Base-by-base conservation (phyloP, 2,329 filamentous ascomycete genomes). In the Talaromyces rugulosus region DNA sequence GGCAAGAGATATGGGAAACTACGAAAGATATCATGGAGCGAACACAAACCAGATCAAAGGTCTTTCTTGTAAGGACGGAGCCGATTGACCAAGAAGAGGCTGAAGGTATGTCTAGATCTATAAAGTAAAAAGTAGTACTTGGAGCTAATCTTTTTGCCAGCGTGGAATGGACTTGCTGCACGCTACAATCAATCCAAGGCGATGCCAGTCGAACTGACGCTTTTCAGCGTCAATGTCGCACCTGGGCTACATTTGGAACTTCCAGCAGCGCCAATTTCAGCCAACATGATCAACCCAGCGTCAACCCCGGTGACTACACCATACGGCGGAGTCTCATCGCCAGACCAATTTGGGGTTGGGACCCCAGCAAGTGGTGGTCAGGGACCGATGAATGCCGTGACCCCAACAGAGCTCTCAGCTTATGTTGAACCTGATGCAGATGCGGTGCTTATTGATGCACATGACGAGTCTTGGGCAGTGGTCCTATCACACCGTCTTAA, bases 391-490 rank as follows among this genome's bases (percentile, higher is more conserved):
- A 79, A 72, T 31, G 76, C 74, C 23, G 60, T 71, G 31, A 72
- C 71, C 8, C 68, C 76, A 16, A 72, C 74, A 5, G 72, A 77
- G 1, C 64, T 72, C 7, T 57, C 72, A 11, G 62, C 53, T 12
- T 63, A 71, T 27, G 63, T 70, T n/a, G 72, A 82, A 72, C 64
- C 78, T 28, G 85, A 88, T 62, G 78, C 80, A 0, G 85, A 88
- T 57, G 81, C 83, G 2, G 77, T 82, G 9, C 79, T 88, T 11
- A 73, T 84, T 44, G 85, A 88, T 67, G 72, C 81, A 18, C 80
- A 79, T 27, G 85, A 88, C 68, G 85, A 88, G 65, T 83, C 82
- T 0, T 88, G 85, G 83, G 80, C 78, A 34, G 73, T 87, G 7
- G 77, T 86, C 23, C 76, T 88, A 61, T 81, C 80, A 0, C 82